A percentile compares a stretch with the other conserved stretches of the same genome.
Evolutionary conservation across 139 green algal genomes (phyloP).

Genomic region (Coccomyxa sp.): DNA sequence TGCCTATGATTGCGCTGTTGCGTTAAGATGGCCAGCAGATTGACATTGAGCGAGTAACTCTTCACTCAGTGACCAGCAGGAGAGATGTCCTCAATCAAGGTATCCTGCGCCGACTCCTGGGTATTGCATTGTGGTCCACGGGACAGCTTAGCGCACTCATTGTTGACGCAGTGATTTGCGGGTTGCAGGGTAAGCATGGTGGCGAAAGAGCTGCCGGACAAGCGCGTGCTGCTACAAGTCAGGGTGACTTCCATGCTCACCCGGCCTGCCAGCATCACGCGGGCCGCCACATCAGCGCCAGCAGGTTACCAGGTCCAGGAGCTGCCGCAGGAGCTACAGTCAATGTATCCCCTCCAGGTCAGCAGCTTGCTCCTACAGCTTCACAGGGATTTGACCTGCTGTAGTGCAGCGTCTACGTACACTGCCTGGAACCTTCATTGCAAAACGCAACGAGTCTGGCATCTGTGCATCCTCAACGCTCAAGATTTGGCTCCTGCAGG

Average conservation of each 20-base stretch:
- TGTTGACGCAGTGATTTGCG: not conserved
- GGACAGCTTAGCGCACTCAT: not conserved
- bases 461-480: not conserved
- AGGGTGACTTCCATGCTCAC: conserved; percentile 23
- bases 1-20: not conserved
- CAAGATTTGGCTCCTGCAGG: not conserved
- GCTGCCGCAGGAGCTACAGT: not conserved
- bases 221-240: conserved; percentile 24
- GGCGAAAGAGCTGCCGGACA: conserved; percentile 10
- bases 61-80: not conserved
- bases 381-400: not conserved
- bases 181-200: conserved; percentile 8
- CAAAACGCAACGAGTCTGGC: not conserved
- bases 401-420: not conserved
- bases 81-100: not conserved
- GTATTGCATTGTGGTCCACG: not conserved
- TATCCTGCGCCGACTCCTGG: not conserved
- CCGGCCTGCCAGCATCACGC: conserved; percentile 8
- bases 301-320: not conserved
- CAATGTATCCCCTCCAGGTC: not conserved
- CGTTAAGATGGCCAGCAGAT: not conserved
- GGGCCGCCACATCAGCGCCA: not conserved
- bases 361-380: not conserved
- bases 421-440: not conserved
- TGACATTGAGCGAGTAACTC: not conserved